A percentile compares a stretch with the other conserved stretches of the same genome.
These are phyloP conservation scores for Ganoderma meredithae DNA, from an alignment of 1,284 basidiomycete genomes.

Conservation along the genomic window DNA sequence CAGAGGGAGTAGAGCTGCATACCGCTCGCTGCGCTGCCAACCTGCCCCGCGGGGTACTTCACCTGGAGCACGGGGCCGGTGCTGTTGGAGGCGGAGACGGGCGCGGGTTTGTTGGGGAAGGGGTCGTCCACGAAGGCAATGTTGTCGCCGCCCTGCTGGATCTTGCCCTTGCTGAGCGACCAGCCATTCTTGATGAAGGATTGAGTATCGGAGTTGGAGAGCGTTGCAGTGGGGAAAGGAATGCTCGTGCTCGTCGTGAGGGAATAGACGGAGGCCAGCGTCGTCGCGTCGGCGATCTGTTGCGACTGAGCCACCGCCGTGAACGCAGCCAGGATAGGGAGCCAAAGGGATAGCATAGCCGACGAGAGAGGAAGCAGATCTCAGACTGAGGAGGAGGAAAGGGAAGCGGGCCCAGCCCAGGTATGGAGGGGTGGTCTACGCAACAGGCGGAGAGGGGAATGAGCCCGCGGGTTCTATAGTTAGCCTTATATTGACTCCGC, in stretches of 20 bases:
- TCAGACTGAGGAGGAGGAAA: not conserved
- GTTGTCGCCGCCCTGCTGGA: constrained; percentile 63
- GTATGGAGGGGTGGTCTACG: constrained; percentile 5
- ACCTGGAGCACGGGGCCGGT: constrained; percentile 68
- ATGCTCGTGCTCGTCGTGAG: constrained; percentile 68
- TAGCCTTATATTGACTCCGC: constrained; percentile 1
- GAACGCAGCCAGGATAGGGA: constrained; percentile 29
- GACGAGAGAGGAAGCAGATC: not conserved
- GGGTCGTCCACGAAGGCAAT: constrained; percentile 72
- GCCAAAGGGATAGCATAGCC: constrained; percentile 25
- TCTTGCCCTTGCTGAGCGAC: constrained; percentile 64
- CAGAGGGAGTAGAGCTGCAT: constrained; percentile 71
- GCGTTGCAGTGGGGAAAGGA: constrained; percentile 73
- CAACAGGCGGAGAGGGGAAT: not conserved
- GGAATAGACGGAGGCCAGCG: constrained; percentile 60
- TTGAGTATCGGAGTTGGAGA: constrained; percentile 56
- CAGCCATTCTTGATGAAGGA: constrained; percentile 63
- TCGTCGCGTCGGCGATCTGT: constrained; percentile 40
- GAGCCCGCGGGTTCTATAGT: not conserved
- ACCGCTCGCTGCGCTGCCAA: constrained; percentile 66
- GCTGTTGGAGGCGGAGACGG: constrained; percentile 38
- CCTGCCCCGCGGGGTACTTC: constrained; percentile 68
- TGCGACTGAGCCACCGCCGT: constrained; percentile 25
- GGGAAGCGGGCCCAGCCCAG: constrained; percentile 18
- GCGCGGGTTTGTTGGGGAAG: constrained; percentile 56